Evolutionary conservation across 805 yeast species (phyloP), one percentile per base, ranked within the genome.

Genomic region (Scheffersomyces ergatensis): DNA sequence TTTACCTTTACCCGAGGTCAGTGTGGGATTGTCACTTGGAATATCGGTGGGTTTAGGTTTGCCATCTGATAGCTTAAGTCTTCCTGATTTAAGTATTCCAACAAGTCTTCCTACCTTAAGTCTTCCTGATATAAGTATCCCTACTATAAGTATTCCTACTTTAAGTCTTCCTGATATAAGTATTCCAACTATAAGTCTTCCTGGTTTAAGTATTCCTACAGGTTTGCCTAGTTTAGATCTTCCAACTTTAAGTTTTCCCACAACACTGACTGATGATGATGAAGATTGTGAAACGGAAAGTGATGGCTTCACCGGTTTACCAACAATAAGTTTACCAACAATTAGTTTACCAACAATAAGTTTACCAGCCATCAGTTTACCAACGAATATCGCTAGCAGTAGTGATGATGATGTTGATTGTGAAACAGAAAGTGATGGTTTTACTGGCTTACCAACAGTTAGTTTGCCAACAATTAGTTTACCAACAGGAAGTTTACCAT

Each of bases 321-420:
- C 24, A 21, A 9, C 6, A 6, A 21, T 21, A 18, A 18, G n/a
- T 33, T n/a, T 35, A 37, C 5, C 14, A 25, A 13, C 11, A 5
- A 14, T 11, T 25, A 9, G 29, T 25, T 12, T 11, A 7, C 9
- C 6, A 6, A 25, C 27, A 9, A 13, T 38, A 5, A 14, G 29
- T 5, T 25, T 25, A 25, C 33, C 31, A 36, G 32, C 19, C 37
- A 40, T 20, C 32, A 35, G 23, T 14, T 21, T 17, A n/a, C 33
- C 24, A 7, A 21, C 24, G 6, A 9, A 9, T 6, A 7, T 21
- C 9, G 9, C 24, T 7, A 21, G 24, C 24, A 7, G 6, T 7
- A 21, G 24, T 21, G 21, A 37, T 5, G 40, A 37, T 34, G 45
- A 42, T 15, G 34, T 24, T 11, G 49, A 46, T 24, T 45, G 49